These are phyloP conservation scores for Pichia sp. DNA, from an alignment of 1,139 yeast genomes.

Conservation along the genomic window DNA sequence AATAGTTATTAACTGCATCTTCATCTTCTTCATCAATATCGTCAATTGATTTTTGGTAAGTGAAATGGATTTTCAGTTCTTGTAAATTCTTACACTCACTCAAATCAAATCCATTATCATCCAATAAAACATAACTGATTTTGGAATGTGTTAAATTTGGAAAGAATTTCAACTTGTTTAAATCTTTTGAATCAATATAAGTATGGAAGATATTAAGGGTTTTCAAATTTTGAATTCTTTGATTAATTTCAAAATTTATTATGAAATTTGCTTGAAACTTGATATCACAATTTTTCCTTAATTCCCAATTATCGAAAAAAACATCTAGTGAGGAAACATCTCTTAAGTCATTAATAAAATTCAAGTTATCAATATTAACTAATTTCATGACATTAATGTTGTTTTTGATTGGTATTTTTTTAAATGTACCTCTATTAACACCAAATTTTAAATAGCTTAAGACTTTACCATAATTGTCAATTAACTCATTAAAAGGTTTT, in stretches of 20 bases:
- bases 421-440: conserved; percentile 26
- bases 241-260: conserved; percentile 19
- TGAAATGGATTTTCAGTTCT: conserved; percentile 27
- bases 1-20: conserved; percentile 6
- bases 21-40: conserved; percentile 4
- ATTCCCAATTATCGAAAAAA: conserved; percentile 28
- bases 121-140: conserved; percentile 25
- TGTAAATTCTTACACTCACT: conserved; percentile 24
- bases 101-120: conserved; percentile 25
- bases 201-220: conserved; percentile 27
- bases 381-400: conserved; percentile 23
- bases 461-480: conserved; percentile 19
- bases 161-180: conserved; percentile 21
- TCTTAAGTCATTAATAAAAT: conserved; percentile 22
- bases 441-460: conserved; percentile 25
- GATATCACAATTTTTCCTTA: conserved; percentile 24
- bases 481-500: conserved; percentile 26
- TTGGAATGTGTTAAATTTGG: conserved; percentile 27
- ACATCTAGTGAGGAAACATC: conserved; percentile 24
- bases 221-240: conserved; percentile 18
- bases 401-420: conserved; percentile 21
- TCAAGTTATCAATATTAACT: conserved; percentile 26
- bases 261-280: conserved; percentile 23
- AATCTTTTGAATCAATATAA: conserved; percentile 24
- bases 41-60: conserved; percentile 20